Conservation (phyloP, 2,329 filamentous ascomycete species). For the Chaetoscypha palmicola region DNA sequence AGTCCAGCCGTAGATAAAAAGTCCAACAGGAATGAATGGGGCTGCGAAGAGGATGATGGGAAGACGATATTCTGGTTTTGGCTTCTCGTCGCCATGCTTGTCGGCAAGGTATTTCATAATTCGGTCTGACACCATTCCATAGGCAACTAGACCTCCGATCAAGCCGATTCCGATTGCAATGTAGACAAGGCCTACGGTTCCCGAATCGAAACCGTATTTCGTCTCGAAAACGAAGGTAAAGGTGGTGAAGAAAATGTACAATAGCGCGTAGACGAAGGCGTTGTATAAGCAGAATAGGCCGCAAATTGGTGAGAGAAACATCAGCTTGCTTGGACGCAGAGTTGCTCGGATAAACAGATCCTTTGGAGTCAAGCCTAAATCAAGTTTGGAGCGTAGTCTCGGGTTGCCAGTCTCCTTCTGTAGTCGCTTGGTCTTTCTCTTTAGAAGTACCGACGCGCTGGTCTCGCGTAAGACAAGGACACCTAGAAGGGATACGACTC, state of each 20-base stretch:
- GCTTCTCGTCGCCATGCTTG: background rate
- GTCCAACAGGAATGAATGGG: background rate
- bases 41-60: background rate
- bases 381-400: too few relatives aligned
- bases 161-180: background rate
- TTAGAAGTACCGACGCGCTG: background rate
- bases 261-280: background rate
- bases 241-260: background rate
- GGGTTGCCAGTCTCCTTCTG: too few relatives aligned
- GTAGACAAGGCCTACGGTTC: background rate
- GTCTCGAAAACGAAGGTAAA: background rate
- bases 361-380: too few relatives aligned
- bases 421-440: background rate
- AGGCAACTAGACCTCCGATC: background rate
- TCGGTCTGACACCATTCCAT: background rate
- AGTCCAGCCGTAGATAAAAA: conserved; percentile 63
- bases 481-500: background rate
- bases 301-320: background rate
- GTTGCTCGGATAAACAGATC: too few relatives aligned
- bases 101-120: background rate
- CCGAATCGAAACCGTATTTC: background rate
- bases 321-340: background rate
- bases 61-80: background rate
- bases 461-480: background rate
- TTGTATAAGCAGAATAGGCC: background rate